phyloP scores from a whole-genome alignment of 176 grass and related monocot genomes.

The Puccinellia tenuiflora region DNA sequence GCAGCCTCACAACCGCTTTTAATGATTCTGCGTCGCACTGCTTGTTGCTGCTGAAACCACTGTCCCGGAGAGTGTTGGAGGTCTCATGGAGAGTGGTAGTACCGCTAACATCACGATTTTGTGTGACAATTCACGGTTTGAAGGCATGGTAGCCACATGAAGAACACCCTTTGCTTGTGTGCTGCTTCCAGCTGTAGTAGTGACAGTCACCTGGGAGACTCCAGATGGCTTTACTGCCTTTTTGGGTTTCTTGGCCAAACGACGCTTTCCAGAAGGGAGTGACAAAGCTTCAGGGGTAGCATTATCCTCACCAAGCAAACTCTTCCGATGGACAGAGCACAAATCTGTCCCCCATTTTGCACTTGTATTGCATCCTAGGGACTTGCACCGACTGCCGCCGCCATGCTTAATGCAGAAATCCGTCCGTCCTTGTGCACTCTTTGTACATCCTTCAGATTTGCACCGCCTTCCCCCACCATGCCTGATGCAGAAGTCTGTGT shows the following conservation, averaged over 20 bases:
- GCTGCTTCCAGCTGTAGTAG: slow-evolving; percentile 23
- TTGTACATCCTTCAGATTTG: slow-evolving; percentile 43
- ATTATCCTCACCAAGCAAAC: neutral
- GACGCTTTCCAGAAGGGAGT: slow-evolving; percentile 7
- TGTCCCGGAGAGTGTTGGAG: neutral
- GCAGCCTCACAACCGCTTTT: neutral
- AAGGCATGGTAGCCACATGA: neutral
- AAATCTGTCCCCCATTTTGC: slow-evolving; percentile 42
- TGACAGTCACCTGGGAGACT: neutral
- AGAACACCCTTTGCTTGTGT: slow-evolving; percentile 20
- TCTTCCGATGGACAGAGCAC: slow-evolving; percentile 35
- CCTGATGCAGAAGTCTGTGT: slow-evolving; percentile 42
- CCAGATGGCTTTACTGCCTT: neutral
- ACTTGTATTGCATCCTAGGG: slow-evolving; percentile 29
- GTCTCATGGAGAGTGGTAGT: slow-evolving; percentile 10
- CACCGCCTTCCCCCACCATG: slow-evolving; percentile 51
- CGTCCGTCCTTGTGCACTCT: slow-evolving; percentile 44
- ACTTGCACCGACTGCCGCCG: slow-evolving; percentile 39
- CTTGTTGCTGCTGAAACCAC: neutral
- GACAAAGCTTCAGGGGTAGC: slow-evolving; percentile 19
- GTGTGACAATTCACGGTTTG: neutral
- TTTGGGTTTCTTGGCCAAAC: slow-evolving; percentile 20
- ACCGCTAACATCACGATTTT: slow-evolving; percentile 10
- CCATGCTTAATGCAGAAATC: slow-evolving; percentile 48
- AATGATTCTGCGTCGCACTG: slow-evolving; percentile 15